Base-by-base conservation (phyloP, 345 rosid species). In the Excoecaria agallocha region DNA sequence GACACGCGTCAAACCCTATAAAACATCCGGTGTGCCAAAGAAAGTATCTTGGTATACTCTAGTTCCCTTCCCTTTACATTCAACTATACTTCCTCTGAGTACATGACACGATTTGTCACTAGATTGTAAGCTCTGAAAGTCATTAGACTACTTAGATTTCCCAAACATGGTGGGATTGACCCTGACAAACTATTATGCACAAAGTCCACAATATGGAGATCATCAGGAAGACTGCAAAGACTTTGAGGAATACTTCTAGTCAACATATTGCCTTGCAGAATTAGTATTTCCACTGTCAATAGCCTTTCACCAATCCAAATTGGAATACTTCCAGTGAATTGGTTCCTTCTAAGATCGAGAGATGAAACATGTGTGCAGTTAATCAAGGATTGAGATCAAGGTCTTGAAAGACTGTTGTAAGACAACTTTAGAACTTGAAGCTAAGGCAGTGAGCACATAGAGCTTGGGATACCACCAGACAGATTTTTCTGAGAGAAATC, bases 391-490 rank as follows among this genome's bases (percentile, higher is more conserved):
- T 77, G 22, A 19, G 75, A 70, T 19, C 74, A 46, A 30, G 46
- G 38, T 43, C 73, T 78, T 4, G 51, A 38, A 20, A 79, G 70
- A 49, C 51, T 66, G 82, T 75, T 80, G 19, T 8, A 6, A 48
- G 73, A 70, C 15, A 79, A 66, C 22, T 52, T 46, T 69, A 75
- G 24, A 16, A 57, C 52, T 55, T 22, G 37, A 35, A 75, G 82
- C 12, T 3, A 8, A 30, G 59, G 55, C 12, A 74, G 48, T 2
- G 64, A 71, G 25, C 76, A 63, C 65, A 75, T 48, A 3, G 69
- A 79, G 37, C 55, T 71, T 2, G 72, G 76, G n/a, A 79, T 79
- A 11, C 61, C 60, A 49, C 82, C 79, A 8, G 82, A 79, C 11
- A 71, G 65, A 45, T 37, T 56, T 22, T 71, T 77, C 15, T 55